Percentiles rank a stretch among this genome's conserved stretches.
phyloP scores from a whole-genome alignment of 257 asterid genomes.

The Fraxinus quadrangulata region DNA sequence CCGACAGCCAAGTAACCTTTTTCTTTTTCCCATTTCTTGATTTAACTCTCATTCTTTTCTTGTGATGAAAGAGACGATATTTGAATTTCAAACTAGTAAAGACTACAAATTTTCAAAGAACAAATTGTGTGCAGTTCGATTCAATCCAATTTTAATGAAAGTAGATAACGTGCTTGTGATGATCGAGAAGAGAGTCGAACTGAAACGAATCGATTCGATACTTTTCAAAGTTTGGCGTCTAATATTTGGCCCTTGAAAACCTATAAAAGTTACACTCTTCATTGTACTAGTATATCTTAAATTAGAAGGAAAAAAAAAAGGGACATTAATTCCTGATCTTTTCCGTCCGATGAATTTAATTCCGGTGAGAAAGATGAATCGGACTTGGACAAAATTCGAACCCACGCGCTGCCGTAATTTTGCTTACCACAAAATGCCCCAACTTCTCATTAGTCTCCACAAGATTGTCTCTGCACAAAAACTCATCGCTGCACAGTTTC shows the following conservation, averaged over 20 bases:
- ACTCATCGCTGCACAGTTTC: conserved; percentile 62
- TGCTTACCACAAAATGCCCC: conserved; percentile 69
- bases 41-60: no score
- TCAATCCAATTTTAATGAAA: no score
- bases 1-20: neutral
- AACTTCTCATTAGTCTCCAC: conserved; percentile 44
- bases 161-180: no score
- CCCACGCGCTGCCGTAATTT: conserved; percentile 37
- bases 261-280: conserved; percentile 9
- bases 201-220: no score
- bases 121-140: no score
- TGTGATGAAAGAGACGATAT: neutral
- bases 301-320: neutral
- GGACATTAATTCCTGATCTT: neutral
- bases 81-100: neutral
- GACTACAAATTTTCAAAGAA: no score
- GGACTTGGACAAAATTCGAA: conserved; percentile 45
- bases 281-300: conserved; percentile 3
- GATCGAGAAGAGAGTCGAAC: no score
- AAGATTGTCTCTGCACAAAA: conserved; percentile 58
- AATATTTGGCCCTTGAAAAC: no score
- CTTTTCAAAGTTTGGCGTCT: no score
- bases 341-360: conserved; percentile 19
- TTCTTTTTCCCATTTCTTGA: neutral
- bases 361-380: conserved; percentile 38